Evolutionary conservation across 176 grass and related monocot genomes (phyloP), one percentile per base, ranked within the genome.

Genomic region (Neostapfia colusana): DNA sequence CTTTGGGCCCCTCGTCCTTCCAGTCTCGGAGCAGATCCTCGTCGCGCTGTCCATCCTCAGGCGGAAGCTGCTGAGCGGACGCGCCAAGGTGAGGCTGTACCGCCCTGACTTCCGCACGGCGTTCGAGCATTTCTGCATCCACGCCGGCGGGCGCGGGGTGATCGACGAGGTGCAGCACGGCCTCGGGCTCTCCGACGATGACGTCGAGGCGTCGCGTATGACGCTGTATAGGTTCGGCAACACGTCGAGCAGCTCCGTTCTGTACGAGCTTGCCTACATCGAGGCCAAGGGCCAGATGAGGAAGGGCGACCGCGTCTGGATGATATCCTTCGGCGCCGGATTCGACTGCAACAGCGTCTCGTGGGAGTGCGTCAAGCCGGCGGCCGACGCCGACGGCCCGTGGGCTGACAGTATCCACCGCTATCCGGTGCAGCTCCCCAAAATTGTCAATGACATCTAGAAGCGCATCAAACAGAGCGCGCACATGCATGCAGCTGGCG

Each of bases 71-170:
- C 62, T 81, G 1, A 69, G 79, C 65, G 76, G 84, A 0, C 51
- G 65, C 4, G 42, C 53, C 20, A 68, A 87, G 79, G 74, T 61
- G 10, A 60, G 42, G 74, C 67, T 87, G 1, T 87, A 83, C 74
- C 60, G 79, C 0, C 85, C 92, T 0, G 88, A 94, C 63, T 94
- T 94, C 79, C 63, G 75, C 24, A 74, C 79, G 27, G 92, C 86
- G 38, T 96, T 96, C 84, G 89, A 96, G 57, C 92, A 96, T 58
- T 83, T 96, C 74, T 96, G 92, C 89, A 87, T 96, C 53, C 92
- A 96, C 37, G 85, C 79, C 3, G 85, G 78, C 1, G 80, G 86
- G 0, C 75, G 75, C 2, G 81, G 48, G 6, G 81, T 83, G 15
- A 74, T 84, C 44, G 78, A 82, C 69, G 81, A 79, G 69, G 81